Evolutionary conservation across 2,329 filamentous ascomycete species (phyloP).

Genomic region (Tolypocladium pustulatum): DNA sequence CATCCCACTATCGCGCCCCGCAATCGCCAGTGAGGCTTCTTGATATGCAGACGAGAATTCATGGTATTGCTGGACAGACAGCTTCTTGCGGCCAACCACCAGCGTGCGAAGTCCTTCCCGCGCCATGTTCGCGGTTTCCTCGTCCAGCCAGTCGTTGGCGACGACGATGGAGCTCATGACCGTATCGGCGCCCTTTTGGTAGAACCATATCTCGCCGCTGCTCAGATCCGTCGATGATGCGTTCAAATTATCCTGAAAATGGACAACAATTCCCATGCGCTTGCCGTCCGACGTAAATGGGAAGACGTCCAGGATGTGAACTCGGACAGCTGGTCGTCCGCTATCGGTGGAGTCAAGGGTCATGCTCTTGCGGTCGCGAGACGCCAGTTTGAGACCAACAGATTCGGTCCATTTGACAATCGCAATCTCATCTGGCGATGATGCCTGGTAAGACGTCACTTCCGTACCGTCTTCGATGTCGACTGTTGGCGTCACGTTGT

Average conservation of each 20-base stretch:
- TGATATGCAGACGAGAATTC: conserved; percentile 68
- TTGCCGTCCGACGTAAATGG: conserved; percentile 98
- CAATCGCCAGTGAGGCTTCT: conserved; percentile 70
- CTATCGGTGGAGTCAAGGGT: conserved; percentile 67
- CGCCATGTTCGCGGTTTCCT: conserved; percentile 99
- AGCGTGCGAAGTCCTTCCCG: conserved; percentile 88
- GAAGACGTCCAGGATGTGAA: conserved; percentile 86
- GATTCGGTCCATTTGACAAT: conserved; percentile 94
- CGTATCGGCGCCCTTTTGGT: conserved; percentile 95
- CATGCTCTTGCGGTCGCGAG: conserved; percentile 82
- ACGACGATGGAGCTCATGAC: conserved; percentile 96
- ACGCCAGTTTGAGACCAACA: conserved; percentile 73
- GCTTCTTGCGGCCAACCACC: conserved; percentile 83
- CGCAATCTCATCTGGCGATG: conserved; percentile 94
- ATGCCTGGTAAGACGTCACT: conserved; percentile 85
- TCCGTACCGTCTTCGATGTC: conserved; percentile 72
- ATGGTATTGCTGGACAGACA: conserved; percentile 68
- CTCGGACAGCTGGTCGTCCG: conserved; percentile 66
- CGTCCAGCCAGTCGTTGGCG: conserved; percentile 95
- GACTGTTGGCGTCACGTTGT: conserved; percentile 80
- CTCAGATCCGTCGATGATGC: conserved; percentile 38
- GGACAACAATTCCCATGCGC: conserved; percentile 93
- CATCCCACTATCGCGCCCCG: conserved; percentile 72
- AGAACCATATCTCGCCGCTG: conserved; percentile 88
- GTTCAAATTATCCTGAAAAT: conserved; percentile 55